Percentiles rank a stretch among this genome's conserved stretches.
These are phyloP conservation scores for Chamaecyparis obtusa DNA, from an alignment of 75 land plant genomes.

Conservation along the genomic window DNA sequence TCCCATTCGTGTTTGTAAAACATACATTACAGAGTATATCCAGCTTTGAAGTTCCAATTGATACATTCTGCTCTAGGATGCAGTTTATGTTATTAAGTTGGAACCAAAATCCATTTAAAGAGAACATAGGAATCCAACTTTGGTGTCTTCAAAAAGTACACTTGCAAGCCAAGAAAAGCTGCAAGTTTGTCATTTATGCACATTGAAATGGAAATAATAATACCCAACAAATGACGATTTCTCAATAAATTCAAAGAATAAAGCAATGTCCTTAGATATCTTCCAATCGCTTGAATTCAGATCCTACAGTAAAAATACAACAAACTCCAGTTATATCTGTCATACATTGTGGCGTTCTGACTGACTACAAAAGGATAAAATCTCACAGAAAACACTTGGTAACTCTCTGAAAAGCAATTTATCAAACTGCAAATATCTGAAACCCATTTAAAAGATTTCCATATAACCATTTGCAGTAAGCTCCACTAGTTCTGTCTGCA, in stretches of 20 bases:
- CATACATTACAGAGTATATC: background rate
- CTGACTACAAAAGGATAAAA: background rate
- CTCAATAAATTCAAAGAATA: background rate
- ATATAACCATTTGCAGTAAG: background rate
- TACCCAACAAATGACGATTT: background rate
- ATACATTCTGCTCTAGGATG: background rate
- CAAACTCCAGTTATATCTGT: background rate
- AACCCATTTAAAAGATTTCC: background rate
- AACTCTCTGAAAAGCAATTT: background rate
- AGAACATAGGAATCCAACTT: background rate
- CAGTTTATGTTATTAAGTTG: background rate
- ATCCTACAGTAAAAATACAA: background rate
- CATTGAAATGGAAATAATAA: background rate
- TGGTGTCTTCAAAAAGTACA: background rate
- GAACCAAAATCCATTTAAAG: background rate
- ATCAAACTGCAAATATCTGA: background rate
- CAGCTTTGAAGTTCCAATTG: background rate
- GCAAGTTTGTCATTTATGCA: background rate
- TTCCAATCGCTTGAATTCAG: background rate
- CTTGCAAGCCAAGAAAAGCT: background rate
- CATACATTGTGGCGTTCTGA: background rate
- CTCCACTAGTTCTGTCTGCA: background rate
- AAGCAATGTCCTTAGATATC: background rate
- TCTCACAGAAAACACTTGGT: slow-evolving; percentile 2
- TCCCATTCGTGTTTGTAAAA: background rate